Percentiles rank a stretch among this genome's conserved stretches.
These are phyloP conservation scores for Violaceomyces palustris DNA, from an alignment of 1,284 basidiomycete genomes.

Conservation along the genomic window DNA sequence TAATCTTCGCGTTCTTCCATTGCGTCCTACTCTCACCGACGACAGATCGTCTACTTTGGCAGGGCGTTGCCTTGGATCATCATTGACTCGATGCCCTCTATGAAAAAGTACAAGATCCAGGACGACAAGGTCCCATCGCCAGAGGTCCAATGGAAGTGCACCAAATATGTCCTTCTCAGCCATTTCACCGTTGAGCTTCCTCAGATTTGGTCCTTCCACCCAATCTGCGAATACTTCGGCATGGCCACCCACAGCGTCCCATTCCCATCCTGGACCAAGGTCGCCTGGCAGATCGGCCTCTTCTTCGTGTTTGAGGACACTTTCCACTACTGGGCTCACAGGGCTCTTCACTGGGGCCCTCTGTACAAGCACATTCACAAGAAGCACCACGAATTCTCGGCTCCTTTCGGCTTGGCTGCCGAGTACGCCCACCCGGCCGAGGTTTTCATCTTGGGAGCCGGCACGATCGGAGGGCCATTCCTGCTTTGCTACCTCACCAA, in stretches of 20 bases:
- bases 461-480: constrained; percentile 82
- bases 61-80: constrained; percentile 92
- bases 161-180: constrained; percentile 85
- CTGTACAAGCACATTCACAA: constrained; percentile 98
- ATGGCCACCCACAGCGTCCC: constrained; percentile 90
- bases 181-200: constrained; percentile 96
- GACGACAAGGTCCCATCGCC: constrained; percentile 70
- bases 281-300: constrained; percentile 69
- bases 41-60: constrained; percentile 92
- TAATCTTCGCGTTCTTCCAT: no score
- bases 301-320: constrained; percentile 97
- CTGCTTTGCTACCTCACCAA: constrained; percentile 67
- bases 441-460: constrained; percentile 78
- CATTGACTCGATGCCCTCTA: constrained; percentile 88
- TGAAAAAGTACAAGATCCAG: constrained; percentile 91
- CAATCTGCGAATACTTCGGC: constrained; percentile 79
- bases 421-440: constrained; percentile 96
- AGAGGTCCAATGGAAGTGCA: constrained; percentile 90
- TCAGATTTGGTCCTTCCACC: constrained; percentile 95
- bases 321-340: constrained; percentile 77
- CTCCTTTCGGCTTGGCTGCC: constrained; percentile 93
- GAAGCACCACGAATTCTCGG: constrained; percentile 85
- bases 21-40: no score
- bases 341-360: constrained; percentile 79
- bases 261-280: constrained; percentile 61